These are phyloP conservation scores for Kuraishia floccosa DNA, from an alignment of 805 yeast species.

Conservation along the genomic window DNA sequence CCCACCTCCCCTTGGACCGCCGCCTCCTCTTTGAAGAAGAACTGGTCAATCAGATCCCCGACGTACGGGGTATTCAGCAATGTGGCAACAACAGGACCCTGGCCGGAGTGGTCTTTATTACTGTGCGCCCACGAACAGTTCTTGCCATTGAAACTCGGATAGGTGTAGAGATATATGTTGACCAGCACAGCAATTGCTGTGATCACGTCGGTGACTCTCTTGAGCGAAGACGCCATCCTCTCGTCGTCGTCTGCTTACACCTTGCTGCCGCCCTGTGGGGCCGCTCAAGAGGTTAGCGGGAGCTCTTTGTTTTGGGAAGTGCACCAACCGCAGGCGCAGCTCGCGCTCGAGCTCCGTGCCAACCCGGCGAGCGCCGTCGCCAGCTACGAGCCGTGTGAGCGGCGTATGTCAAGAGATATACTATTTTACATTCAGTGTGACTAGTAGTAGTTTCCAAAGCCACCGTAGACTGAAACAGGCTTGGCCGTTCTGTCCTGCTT, in stretches of 20 bases:
- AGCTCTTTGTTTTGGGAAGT: too few species aligned
- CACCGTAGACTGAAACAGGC: constrained; percentile 3
- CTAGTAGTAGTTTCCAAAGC: constrained; percentile 1
- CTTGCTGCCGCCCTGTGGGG: too few species aligned
- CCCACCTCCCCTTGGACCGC: too few species aligned
- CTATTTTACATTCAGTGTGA: too few species aligned
- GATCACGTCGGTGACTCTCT: not conserved
- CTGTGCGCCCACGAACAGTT: constrained; percentile 51
- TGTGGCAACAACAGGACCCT: constrained; percentile 5
- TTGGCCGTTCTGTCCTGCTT: constrained; percentile 2
- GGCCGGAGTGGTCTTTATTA: constrained; percentile 11
- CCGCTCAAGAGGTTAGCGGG: too few species aligned
- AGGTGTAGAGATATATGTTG: constrained; percentile 62
- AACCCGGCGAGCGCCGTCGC: too few species aligned
- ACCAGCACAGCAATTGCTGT: constrained; percentile 13
- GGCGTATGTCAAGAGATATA: too few species aligned
- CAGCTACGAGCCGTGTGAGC: too few species aligned
- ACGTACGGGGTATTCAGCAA: constrained; percentile 17
- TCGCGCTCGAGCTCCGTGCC: too few species aligned
- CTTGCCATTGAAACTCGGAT: constrained; percentile 49
- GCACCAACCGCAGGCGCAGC: too few species aligned
- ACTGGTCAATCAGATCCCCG: constrained; percentile 19
- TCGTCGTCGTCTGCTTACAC: too few species aligned
- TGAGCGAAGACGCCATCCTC: too few species aligned
- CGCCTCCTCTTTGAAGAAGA: constrained; percentile 14